Percentiles rank a stretch among this genome's conserved stretches.
These are phyloP conservation scores for Creolimax fragrantissima DNA, from an alignment of 78 protist genomes.

Conservation along the genomic window DNA sequence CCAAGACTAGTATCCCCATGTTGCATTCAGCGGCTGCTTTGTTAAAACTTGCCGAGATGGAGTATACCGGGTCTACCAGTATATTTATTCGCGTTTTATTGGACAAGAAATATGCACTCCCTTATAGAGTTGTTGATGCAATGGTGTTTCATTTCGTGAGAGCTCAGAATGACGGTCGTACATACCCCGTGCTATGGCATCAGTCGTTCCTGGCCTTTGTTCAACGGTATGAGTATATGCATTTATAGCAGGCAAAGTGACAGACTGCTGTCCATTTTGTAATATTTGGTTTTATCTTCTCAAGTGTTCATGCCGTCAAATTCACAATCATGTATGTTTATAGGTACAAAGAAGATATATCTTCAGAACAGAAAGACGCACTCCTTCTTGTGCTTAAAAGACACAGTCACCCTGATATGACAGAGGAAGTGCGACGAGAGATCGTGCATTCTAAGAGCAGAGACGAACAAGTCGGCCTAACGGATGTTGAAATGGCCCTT, in stretches of 20 bases:
- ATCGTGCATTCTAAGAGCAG: constrained; percentile 39
- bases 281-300: no score
- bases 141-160: constrained; percentile 62
- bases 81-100: constrained; percentile 62
- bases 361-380: constrained; percentile 63
- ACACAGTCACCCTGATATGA: constrained; percentile 72
- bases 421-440: constrained; percentile 76
- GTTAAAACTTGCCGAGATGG: constrained; percentile 48
- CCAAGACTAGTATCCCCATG: constrained; percentile 63
- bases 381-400: constrained; percentile 41
- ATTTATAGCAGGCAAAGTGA: background rate
- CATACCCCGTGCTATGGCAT: constrained; percentile 88
- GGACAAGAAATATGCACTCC: constrained; percentile 86
- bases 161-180: constrained; percentile 16
- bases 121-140: constrained; percentile 74
- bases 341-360: constrained; percentile 63
- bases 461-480: background rate
- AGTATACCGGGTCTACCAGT: constrained; percentile 41
- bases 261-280: background rate
- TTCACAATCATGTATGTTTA: background rate
- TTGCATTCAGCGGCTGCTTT: constrained; percentile 73
- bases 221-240: constrained; percentile 44
- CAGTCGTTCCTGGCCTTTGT: constrained; percentile 68
- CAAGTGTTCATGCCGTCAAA: background rate
- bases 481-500: background rate